A percentile compares a stretch with the other conserved stretches of the same genome.
Evolutionary conservation across 78 protist genomes (phyloP).

Genomic region (Dictyostelium citrinum): DNA sequence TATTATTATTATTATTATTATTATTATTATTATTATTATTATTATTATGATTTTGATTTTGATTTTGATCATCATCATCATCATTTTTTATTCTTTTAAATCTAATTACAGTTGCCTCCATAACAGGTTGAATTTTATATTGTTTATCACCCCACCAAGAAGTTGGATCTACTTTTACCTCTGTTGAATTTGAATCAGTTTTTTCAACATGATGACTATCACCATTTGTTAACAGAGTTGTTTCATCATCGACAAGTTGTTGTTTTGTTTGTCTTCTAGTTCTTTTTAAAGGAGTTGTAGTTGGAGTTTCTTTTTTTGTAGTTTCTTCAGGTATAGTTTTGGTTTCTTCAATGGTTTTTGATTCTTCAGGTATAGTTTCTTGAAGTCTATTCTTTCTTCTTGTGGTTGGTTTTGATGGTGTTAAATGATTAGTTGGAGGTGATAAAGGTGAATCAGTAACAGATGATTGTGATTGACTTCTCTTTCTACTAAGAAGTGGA

Average conservation of each 20-base stretch:
- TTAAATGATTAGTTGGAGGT: not conserved
- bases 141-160: not conserved
- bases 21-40: not conserved
- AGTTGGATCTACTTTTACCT: not conserved
- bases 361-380: not conserved
- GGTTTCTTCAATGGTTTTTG: not conserved
- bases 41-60: not conserved
- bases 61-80: not conserved
- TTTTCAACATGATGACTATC: not conserved
- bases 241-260: not conserved
- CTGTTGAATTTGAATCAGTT: not conserved
- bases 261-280: not conserved
- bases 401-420: not conserved
- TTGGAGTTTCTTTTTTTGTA: not conserved
- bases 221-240: not conserved
- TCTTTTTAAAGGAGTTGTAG: not conserved
- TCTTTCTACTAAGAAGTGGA: not conserved
- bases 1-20: not conserved
- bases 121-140: not conserved
- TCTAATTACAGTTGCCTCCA: constrained; percentile 1
- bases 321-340: not conserved
- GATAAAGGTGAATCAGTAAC: not conserved
- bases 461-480: not conserved
- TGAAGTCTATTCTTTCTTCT: not conserved
- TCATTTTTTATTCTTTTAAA: constrained; percentile 9